Evolutionary conservation across 352 stramenopile species (phyloP).

Genomic region (Elongisporangium anandrum): DNA sequence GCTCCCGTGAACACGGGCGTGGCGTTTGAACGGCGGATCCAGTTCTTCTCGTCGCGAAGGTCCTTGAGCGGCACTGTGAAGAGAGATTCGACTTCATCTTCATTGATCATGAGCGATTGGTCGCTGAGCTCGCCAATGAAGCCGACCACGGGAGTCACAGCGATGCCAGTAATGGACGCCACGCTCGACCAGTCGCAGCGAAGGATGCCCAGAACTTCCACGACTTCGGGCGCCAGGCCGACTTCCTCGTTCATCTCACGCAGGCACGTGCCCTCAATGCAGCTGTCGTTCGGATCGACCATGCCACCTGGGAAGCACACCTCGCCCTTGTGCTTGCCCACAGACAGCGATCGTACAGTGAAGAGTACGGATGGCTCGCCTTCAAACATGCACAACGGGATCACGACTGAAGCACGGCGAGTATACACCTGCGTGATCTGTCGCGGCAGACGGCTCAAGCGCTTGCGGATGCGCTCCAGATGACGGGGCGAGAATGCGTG

Average conservation of each 20-base stretch:
- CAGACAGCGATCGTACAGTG: conserved; percentile 88
- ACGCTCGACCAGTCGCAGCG: conserved; percentile 96
- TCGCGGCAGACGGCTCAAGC: conserved; percentile 91
- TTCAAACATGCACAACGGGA: conserved; percentile 96
- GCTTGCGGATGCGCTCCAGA: conserved; percentile 93
- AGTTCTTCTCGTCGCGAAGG: conserved; percentile 85
- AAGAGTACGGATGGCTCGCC: conserved; percentile 95
- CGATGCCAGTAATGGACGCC: conserved; percentile 93
- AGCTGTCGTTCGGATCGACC: conserved; percentile 89
- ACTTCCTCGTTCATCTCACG: conserved; percentile 98
- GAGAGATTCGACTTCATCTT: conserved; percentile 93
- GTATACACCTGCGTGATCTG: conserved; percentile 93
- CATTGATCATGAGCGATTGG: conserved; percentile 90
- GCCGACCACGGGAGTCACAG: conserved; percentile 97
- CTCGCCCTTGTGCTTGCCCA: conserved; percentile 94
- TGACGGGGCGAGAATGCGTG: conserved; percentile 83
- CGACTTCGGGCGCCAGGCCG: conserved; percentile 65
- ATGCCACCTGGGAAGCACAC: conserved; percentile 97
- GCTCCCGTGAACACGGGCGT: conserved; percentile 93
- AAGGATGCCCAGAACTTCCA: conserved; percentile 93
- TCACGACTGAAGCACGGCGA: conserved; percentile 91
- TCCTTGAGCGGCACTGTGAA: conserved; percentile 93
- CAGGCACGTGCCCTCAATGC: conserved; percentile 95
- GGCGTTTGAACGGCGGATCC: conserved; percentile 73
- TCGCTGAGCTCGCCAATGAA: conserved; percentile 93